Base-by-base conservation (phyloP, 345 rosid genomes). In the Euclidium syriacum region DNA sequence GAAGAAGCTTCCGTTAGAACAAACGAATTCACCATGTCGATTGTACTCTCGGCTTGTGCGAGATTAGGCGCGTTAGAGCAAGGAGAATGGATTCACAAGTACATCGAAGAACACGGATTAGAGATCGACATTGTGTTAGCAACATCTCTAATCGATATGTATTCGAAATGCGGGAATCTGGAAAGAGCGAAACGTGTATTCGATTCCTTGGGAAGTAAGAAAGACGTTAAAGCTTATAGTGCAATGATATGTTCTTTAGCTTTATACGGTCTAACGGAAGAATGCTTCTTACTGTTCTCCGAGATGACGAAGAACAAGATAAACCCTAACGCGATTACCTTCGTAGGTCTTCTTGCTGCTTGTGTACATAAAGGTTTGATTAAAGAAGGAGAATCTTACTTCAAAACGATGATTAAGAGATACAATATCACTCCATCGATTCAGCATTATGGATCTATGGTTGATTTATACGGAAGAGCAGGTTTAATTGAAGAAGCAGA, bases 81-180 rank as follows among this genome's bases (percentile, higher is more conserved):
- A 42, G 84, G 88, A 34, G 55, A 68, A 54, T 78, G 77, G 78
- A 70, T 75, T 52, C 88, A 82, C 17, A 75, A 73, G 46, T 79
- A 80, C 41, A 67, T 78, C 5, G 77, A 78, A 17, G 82, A 58
- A 49, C 61, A 63, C 52, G 53, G 60, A 6, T 54, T 80, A 17
- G 65, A 76, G 60, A 27, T 75, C 12, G 87, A 82, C 65, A 64
- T 77, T 9, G 79, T 82, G 34, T 65, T 85, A 25, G 79, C 74
- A 27, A 85, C 85, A 47, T 68, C 83, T 71, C 77, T 85, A 8
- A 62, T 85, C 40, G 85, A 80, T 52, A 85, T 85, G 87, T 82
- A 82, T 43, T 72, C 82, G 22, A 85, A 82, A 71, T 78, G 87
- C 29, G 87, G 85, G 5, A 78, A 77, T 49, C 75, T 82, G 14